Percentiles rank a stretch among this genome's conserved stretches.
These are phyloP conservation scores for Asterochloris sp. DNA, from an alignment of 139 green algal species.

Conservation along the genomic window DNA sequence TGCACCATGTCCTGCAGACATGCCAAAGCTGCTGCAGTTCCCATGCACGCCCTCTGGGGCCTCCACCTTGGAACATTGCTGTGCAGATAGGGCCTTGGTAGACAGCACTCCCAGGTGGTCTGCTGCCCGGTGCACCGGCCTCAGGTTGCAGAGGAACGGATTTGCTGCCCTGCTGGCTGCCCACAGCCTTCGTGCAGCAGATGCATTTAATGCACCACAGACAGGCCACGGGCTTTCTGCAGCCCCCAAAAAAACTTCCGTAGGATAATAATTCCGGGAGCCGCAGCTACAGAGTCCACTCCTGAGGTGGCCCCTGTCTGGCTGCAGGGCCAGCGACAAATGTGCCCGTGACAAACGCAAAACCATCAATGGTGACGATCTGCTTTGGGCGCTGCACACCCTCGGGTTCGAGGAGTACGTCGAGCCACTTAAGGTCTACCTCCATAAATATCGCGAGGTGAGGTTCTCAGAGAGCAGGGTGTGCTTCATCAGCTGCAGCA, in stretches of 20 bases:
- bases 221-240: not conserved
- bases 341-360: constrained; percentile 98
- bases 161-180: too few species aligned
- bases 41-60: too few species aligned
- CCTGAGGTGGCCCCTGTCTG: not conserved
- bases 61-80: too few species aligned
- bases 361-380: constrained; percentile 98
- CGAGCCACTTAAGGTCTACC: constrained; percentile 94
- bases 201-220: not conserved
- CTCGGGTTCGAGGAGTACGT: constrained; percentile 98
- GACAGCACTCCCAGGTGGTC: not conserved
- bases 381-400: constrained; percentile 97
- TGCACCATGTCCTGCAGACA: too few species aligned
- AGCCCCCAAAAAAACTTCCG: not conserved
- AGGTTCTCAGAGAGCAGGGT: not conserved
- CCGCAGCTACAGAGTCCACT: too few species aligned
- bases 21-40: too few species aligned
- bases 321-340: constrained; percentile 94
- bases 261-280: too few species aligned
- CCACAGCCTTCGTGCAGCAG: too few species aligned
- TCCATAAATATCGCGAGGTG: constrained; percentile 93
- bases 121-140: not conserved
- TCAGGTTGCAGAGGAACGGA: too few species aligned
- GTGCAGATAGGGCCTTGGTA: not conserved
- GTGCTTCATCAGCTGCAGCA: not conserved